These are phyloP conservation scores for Henckelia pumila DNA, from an alignment of 257 asterid species.

Conservation along the genomic window DNA sequence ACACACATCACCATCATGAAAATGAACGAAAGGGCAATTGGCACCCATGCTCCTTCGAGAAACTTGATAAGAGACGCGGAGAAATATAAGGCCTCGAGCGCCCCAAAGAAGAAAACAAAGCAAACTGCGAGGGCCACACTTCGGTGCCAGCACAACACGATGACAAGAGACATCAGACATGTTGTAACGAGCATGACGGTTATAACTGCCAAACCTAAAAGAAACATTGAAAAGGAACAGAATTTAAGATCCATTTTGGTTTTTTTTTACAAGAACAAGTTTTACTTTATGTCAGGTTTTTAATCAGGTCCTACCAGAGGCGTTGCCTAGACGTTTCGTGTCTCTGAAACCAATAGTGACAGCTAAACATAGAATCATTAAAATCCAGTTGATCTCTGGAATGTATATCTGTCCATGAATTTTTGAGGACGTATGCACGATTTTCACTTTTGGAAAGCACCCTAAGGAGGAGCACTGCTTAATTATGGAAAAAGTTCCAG, in stretches of 20 bases:
- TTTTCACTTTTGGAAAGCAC: constrained; percentile 83
- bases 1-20: constrained; percentile 75
- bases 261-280: background rate
- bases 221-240: background rate
- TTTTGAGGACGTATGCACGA: constrained; percentile 82
- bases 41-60: constrained; percentile 95
- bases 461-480: constrained; percentile 91
- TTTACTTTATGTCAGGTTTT: background rate
- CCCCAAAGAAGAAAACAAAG: constrained; percentile 76
- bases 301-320: constrained; percentile 61
- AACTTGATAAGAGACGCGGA: constrained; percentile 80
- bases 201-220: constrained; percentile 83
- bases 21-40: constrained; percentile 60
- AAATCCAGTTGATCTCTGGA: constrained; percentile 86
- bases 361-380: constrained; percentile 83
- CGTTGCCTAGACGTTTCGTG: constrained; percentile 80
- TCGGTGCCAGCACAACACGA: constrained; percentile 81
- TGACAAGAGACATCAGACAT: constrained; percentile 88
- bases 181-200: constrained; percentile 97
- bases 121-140: constrained; percentile 55
- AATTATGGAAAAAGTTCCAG: constrained; percentile 88
- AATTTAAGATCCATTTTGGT: constrained; percentile 14
- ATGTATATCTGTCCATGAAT: constrained; percentile 92
- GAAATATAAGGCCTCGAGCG: constrained; percentile 73
- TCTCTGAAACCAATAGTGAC: constrained; percentile 89